A percentile compares a stretch with the other conserved stretches of the same genome.
Conservation (phyloP, 2,329 filamentous ascomycete species). For the Aspergillus amoenus region DNA sequence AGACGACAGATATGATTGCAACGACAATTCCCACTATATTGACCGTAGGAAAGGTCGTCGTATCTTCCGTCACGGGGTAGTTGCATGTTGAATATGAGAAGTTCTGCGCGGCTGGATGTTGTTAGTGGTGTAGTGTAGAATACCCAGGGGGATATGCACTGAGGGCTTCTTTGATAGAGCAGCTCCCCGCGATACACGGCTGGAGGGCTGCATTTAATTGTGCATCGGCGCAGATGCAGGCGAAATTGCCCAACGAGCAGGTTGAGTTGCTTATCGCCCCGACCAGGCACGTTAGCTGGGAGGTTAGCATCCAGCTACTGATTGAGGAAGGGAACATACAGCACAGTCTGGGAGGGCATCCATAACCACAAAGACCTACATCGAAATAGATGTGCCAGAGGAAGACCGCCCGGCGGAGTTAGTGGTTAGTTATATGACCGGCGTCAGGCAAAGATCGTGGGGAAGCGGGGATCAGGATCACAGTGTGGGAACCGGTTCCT, state of each 20-base stretch:
- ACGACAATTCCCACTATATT: background rate
- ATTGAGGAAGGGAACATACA: background rate
- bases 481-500: too few species aligned
- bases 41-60: background rate
- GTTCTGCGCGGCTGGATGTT: background rate
- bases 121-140: background rate
- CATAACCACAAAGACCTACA: background rate
- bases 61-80: background rate
- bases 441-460: background rate
- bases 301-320: background rate
- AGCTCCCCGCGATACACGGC: background rate
- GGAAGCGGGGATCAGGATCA: too few species aligned
- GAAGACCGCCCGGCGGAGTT: background rate
- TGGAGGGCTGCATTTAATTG: background rate
- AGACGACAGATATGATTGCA: background rate
- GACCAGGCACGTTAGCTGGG: background rate
- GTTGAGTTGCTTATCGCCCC: background rate
- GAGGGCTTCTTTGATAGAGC: background rate
- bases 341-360: background rate
- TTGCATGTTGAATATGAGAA: conserved; percentile 1
- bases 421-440: background rate
- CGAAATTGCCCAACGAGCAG: background rate
- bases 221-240: background rate
- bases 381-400: background rate
- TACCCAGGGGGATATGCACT: background rate